These are phyloP conservation scores for Colletotrichum limetticola DNA, from an alignment of 2,329 filamentous ascomycete genomes.

Conservation along the genomic window DNA sequence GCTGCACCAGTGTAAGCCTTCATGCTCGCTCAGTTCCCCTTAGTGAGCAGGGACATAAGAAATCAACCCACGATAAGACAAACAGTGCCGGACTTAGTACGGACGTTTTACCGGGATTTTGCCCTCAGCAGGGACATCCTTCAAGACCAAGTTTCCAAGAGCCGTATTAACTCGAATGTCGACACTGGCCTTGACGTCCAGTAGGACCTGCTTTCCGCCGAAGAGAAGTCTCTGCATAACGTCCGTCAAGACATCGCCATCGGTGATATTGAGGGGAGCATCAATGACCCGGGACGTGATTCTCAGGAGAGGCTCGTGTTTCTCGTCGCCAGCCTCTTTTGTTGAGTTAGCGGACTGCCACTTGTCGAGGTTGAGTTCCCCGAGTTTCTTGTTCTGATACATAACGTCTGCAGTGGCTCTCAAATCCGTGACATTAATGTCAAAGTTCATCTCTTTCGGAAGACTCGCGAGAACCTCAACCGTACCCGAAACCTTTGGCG, in stretches of 20 bases:
- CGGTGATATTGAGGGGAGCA: constrained; percentile 84
- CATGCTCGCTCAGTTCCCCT: neutral
- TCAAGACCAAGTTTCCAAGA: constrained; percentile 82
- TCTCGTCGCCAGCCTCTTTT: constrained; percentile 66
- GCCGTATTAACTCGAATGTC: constrained; percentile 86
- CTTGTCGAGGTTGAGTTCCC: constrained; percentile 79
- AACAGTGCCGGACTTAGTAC: constrained; percentile 68
- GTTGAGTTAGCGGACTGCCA: constrained; percentile 90
- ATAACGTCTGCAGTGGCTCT: constrained; percentile 83
- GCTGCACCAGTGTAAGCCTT: constrained; percentile 59
- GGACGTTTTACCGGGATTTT: constrained; percentile 93
- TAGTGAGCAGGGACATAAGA: constrained; percentile 26
- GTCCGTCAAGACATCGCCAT: constrained; percentile 81
- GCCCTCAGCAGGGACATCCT: constrained; percentile 86
- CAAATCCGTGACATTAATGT: constrained; percentile 80
- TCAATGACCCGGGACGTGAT: constrained; percentile 82
- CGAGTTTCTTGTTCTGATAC: constrained; percentile 82
- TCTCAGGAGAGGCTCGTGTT: constrained; percentile 71
- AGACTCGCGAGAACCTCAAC: constrained; percentile 82
- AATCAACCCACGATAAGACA: constrained; percentile 44
- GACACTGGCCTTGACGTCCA: constrained; percentile 82
- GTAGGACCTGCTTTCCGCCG: constrained; percentile 72
- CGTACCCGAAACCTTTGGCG: constrained; percentile 84
- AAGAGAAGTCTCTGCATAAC: constrained; percentile 86
- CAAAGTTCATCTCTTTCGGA: constrained; percentile 88